Evolutionary conservation across 2,329 filamentous ascomycete species (phyloP).

Genomic region (Calycina marina): DNA sequence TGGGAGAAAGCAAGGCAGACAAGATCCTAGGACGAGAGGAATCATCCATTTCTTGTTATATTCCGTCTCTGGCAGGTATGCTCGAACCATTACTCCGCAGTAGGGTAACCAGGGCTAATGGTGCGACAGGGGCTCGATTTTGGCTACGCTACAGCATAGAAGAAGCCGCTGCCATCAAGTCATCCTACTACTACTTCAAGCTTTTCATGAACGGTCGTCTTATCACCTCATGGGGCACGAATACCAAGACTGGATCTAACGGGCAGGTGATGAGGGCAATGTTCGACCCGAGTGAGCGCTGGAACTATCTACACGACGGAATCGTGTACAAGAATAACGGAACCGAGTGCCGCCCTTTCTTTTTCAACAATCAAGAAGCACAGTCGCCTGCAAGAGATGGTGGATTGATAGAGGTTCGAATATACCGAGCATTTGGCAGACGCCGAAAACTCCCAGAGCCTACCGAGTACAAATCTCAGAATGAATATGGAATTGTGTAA

Average conservation of each 20-base stretch:
- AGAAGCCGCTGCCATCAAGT: conserved; percentile 17
- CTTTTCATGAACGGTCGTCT: conserved; percentile 38
- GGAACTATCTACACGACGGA: conserved; percentile 26
- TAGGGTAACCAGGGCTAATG: conserved; percentile 1
- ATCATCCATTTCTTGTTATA: conserved; percentile 36
- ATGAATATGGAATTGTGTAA: conserved; percentile 38
- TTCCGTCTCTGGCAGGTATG: conserved; percentile 35
- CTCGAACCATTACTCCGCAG: background rate
- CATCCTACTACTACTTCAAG: conserved; percentile 37
- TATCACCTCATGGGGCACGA: conserved; percentile 37
- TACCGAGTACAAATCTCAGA: conserved; percentile 30
- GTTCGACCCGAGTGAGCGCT: conserved; percentile 32
- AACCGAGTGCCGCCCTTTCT: conserved; percentile 37
- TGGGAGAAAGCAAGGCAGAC: conserved; percentile 17
- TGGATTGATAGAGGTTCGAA: conserved; percentile 38
- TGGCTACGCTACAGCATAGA: conserved; percentile 33
- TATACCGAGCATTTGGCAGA: conserved; percentile 36
- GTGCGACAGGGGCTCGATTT: conserved; percentile 33
- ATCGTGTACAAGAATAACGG: conserved; percentile 23
- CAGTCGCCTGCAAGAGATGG: conserved; percentile 34
- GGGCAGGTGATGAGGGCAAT: conserved; percentile 32
- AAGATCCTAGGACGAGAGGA: conserved; percentile 17
- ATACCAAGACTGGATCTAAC: conserved; percentile 22
- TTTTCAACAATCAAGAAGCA: conserved; percentile 23
- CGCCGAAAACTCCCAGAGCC: conserved; percentile 28